Evolutionary conservation across 2,329 filamentous ascomycete genomes (phyloP).

Genomic region (Ophiostoma sp.): DNA sequence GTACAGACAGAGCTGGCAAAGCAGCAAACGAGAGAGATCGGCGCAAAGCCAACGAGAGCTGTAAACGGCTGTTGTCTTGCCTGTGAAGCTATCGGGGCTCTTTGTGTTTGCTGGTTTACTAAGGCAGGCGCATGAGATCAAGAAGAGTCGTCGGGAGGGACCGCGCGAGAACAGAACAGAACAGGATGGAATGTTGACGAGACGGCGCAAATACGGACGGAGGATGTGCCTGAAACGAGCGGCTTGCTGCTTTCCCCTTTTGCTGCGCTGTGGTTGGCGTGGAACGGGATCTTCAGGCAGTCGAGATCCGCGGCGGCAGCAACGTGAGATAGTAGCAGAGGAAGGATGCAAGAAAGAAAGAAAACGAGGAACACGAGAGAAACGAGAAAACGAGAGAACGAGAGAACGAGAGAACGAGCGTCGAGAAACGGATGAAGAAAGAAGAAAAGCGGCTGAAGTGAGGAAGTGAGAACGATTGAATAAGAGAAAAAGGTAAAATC

Average conservation of each 20-base stretch:
- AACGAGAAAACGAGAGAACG: neutral
- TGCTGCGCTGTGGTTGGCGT: neutral
- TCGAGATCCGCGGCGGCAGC: neutral
- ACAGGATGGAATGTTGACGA: neutral
- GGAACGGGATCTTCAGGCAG: neutral
- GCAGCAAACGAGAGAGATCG: neutral
- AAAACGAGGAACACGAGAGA: conserved; percentile 4
- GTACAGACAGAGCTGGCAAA: neutral
- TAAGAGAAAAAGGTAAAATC: neutral
- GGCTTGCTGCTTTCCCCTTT: neutral
- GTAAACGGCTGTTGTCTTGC: neutral
- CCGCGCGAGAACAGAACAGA: neutral
- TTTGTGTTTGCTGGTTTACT: neutral
- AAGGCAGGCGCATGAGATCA: neutral
- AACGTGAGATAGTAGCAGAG: neutral
- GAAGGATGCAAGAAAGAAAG: neutral
- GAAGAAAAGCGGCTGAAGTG: conserved; percentile 2
- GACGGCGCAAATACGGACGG: conserved; percentile 12
- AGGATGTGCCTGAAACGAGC: conserved; percentile 19
- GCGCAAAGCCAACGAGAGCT: neutral
- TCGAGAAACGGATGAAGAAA: neutral
- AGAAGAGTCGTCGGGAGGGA: neutral
- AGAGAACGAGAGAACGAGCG: neutral
- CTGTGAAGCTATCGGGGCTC: neutral
- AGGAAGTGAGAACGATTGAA: neutral